Conservation (phyloP, 2,329 filamentous ascomycete genomes). For the Apiospora kogelbergensis region DNA sequence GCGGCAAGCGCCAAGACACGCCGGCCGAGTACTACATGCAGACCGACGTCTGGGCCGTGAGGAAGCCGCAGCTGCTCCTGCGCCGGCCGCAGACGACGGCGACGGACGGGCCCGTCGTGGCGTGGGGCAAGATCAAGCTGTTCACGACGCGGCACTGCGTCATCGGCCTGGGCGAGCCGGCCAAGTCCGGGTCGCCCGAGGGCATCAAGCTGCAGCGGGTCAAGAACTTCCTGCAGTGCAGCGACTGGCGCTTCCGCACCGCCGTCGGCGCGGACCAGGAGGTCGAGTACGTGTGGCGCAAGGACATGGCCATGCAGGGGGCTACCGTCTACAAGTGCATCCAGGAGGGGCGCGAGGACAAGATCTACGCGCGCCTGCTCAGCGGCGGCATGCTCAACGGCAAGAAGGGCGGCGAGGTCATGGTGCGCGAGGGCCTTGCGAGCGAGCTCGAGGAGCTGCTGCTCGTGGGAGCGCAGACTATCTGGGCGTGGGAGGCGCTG, state of each 20-base stretch:
- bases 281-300: slow-evolving; percentile 14
- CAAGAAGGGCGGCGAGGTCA: slow-evolving; percentile 14
- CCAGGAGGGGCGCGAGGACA: background rate
- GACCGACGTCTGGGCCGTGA: background rate
- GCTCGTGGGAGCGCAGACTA: slow-evolving; percentile 10
- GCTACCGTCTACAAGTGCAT: slow-evolving; percentile 14
- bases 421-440: slow-evolving; percentile 10
- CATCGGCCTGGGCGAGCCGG: background rate
- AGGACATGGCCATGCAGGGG: slow-evolving; percentile 8
- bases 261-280: background rate
- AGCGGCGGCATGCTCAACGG: slow-evolving; percentile 14
- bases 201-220: slow-evolving; percentile 14
- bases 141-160: background rate
- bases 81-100: background rate
- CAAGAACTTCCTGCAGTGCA: slow-evolving; percentile 9
- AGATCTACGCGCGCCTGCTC: slow-evolving; percentile 11
- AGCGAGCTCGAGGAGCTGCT: slow-evolving; percentile 10
- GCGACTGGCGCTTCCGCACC: slow-evolving; percentile 15
- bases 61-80: background rate
- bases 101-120: background rate
- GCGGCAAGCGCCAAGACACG: background rate
- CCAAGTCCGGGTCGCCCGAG: background rate
- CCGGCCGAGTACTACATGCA: slow-evolving; percentile 7
- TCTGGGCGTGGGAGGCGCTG: slow-evolving; percentile 13
- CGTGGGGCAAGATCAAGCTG: background rate